A percentile compares a stretch with the other conserved stretches of the same genome.
Conservation (phyloP, 108 stramenopile species). For the Cyclostephanos tholiformis region DNA sequence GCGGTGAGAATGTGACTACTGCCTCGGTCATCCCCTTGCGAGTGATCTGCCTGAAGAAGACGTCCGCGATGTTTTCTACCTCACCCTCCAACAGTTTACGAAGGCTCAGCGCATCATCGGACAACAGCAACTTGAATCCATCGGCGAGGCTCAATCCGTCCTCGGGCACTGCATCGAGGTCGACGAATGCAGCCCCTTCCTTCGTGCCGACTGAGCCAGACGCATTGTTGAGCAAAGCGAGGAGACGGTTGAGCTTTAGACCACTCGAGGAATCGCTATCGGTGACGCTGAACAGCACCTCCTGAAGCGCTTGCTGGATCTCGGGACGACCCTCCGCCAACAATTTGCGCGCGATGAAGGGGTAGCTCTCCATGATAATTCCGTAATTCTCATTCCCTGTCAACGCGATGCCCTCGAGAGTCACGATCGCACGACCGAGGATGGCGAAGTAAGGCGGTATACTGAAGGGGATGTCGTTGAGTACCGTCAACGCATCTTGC, state of each 20-base stretch:
- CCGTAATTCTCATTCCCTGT: slow-evolving; percentile 86
- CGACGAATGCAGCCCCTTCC: slow-evolving; percentile 84
- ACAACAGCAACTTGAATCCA: slow-evolving; percentile 75
- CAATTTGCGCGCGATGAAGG: slow-evolving; percentile 88
- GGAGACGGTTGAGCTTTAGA: slow-evolving; percentile 73
- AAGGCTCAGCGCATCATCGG: slow-evolving; percentile 72
- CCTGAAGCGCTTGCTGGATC: slow-evolving; percentile 81
- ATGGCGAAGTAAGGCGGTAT: slow-evolving; percentile 81
- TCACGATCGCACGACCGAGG: slow-evolving; percentile 83
- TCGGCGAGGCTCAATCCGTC: slow-evolving; percentile 70
- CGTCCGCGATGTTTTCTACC: slow-evolving; percentile 77
- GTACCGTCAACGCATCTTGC: slow-evolving; percentile 84
- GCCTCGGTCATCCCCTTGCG: slow-evolving; percentile 76
- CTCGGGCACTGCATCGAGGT: slow-evolving; percentile 83
- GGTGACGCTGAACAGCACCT: slow-evolving; percentile 75
- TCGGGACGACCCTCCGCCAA: slow-evolving; percentile 78
- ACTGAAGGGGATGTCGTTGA: slow-evolving; percentile 89
- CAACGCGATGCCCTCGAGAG: slow-evolving; percentile 88
- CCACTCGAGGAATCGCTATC: slow-evolving; percentile 51
- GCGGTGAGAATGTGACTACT: slow-evolving; percentile 67
- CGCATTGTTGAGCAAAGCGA: slow-evolving; percentile 86
- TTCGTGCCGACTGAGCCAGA: slow-evolving; percentile 66
- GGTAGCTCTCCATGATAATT: slow-evolving; percentile 89
- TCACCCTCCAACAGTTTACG: slow-evolving; percentile 74
- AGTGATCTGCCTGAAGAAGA: slow-evolving; percentile 76